These are phyloP conservation scores for Spergularia marina DNA, from an alignment of 148 eudicot species.

Conservation along the genomic window DNA sequence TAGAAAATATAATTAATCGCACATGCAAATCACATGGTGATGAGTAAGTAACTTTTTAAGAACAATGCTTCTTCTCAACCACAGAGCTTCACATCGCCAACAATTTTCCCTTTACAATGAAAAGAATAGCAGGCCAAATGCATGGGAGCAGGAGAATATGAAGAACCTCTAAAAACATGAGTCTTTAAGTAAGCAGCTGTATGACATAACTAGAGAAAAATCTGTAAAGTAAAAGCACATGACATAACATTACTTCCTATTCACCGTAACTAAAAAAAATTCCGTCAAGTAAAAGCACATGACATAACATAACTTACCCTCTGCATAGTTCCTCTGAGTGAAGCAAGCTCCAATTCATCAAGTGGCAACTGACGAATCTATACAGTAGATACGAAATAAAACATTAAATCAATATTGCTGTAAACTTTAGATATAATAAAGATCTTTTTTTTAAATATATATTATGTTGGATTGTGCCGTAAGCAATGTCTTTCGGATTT, in stretches of 20 bases:
- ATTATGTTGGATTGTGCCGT: not conserved
- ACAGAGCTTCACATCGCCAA: not conserved
- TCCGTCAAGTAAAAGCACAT: not conserved
- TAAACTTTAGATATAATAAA: not conserved
- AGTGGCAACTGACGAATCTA: conserved; percentile 92
- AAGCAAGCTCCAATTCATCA: conserved; percentile 97
- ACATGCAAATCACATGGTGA: not conserved
- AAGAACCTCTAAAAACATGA: no score
- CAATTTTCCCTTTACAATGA: not conserved
- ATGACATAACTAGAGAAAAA: no score
- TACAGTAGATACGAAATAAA: conserved; percentile 11
- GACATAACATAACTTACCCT: conserved; percentile 51
- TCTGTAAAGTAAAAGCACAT: no score
- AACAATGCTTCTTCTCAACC: not conserved
- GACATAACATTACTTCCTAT: not conserved
- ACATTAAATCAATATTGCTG: not conserved
- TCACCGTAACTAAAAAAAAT: not conserved
- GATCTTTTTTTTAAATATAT: not conserved
- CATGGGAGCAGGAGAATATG: no score
- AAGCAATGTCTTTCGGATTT: not conserved
- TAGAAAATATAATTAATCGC: conserved; percentile 9
- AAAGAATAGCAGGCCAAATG: not conserved
- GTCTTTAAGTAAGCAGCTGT: no score
- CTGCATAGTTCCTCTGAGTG: conserved; percentile 89
- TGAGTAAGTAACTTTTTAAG: not conserved